These are phyloP conservation scores for Lentinula sp. DNA, from an alignment of 768 basidiomycete genomes.

Conservation along the genomic window DNA sequence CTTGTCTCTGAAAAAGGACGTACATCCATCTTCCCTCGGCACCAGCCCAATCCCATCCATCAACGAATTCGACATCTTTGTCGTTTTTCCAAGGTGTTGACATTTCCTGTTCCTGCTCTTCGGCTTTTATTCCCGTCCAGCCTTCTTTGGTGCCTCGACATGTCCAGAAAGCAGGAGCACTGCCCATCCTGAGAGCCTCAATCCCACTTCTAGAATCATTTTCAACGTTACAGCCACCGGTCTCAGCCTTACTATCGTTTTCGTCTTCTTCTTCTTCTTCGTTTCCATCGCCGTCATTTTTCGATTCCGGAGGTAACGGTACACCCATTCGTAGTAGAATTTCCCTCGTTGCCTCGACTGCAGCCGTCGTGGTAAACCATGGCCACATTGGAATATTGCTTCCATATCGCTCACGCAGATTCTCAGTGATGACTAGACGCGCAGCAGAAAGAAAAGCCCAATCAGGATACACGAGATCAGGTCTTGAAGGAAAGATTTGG, in stretches of 20 bases:
- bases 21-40: conserved; percentile 49
- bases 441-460: conserved; percentile 47
- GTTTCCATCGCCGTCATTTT: background rate
- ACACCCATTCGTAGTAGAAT: conserved; percentile 1
- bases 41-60: conserved; percentile 59
- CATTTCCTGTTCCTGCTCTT: background rate
- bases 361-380: conserved; percentile 1
- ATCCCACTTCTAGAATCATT: conserved; percentile 8
- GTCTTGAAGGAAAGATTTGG: conserved; percentile 11
- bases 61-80: conserved; percentile 15
- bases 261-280: background rate
- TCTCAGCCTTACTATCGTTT: background rate
- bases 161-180: conserved; percentile 35
- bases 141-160: conserved; percentile 12
- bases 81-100: background rate
- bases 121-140: conserved; percentile 7
- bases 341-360: conserved; percentile 3
- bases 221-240: background rate
- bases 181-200: conserved; percentile 33
- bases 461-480: conserved; percentile 35
- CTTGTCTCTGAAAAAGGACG: conserved; percentile 11
- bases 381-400: conserved; percentile 1
- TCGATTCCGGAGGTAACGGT: background rate
- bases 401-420: conserved; percentile 19
- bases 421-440: conserved; percentile 45